Evolutionary conservation across 306 rosid species (phyloP).

Genomic region (Carpinus fangiana): DNA sequence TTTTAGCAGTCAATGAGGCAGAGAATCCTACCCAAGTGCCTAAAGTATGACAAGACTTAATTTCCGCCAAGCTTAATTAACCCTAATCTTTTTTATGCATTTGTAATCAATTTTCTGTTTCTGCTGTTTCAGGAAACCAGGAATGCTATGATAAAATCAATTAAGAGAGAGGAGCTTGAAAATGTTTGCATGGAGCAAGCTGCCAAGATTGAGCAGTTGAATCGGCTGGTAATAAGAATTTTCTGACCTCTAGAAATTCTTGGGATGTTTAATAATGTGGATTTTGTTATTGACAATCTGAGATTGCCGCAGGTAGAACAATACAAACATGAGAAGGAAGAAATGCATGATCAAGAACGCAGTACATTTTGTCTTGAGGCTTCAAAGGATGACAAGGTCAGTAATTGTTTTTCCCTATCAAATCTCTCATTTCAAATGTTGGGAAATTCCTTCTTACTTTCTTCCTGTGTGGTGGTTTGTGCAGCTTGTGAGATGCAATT

Average conservation of each 20-base stretch:
- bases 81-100: background rate
- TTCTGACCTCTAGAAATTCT: conserved; percentile 13
- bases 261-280: conserved; percentile 10
- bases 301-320: conserved; percentile 53
- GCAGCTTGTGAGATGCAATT: conserved; percentile 41
- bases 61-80: background rate
- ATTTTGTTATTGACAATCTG: conserved; percentile 21
- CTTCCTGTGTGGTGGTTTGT: conserved; percentile 20
- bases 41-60: conserved; percentile 35
- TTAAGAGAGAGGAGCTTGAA: conserved; percentile 63
- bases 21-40: conserved; percentile 36
- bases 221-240: conserved; percentile 54
- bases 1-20: conserved; percentile 38
- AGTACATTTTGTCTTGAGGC: conserved; percentile 11
- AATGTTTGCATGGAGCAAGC: conserved; percentile 70
- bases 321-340: conserved; percentile 45
- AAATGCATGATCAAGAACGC: conserved; percentile 39
- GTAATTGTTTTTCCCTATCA: conserved; percentile 10
- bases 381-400: conserved; percentile 34
- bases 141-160: conserved; percentile 30
- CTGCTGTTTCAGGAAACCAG: conserved; percentile 27
- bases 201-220: conserved; percentile 61
- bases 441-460: conserved; percentile 30
- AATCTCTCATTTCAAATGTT: conserved; percentile 11
- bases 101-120: conserved; percentile 2